Conservation (phyloP, 1,284 basidiomycete species). For the Cutaneotrichosporon curvatum region DNA sequence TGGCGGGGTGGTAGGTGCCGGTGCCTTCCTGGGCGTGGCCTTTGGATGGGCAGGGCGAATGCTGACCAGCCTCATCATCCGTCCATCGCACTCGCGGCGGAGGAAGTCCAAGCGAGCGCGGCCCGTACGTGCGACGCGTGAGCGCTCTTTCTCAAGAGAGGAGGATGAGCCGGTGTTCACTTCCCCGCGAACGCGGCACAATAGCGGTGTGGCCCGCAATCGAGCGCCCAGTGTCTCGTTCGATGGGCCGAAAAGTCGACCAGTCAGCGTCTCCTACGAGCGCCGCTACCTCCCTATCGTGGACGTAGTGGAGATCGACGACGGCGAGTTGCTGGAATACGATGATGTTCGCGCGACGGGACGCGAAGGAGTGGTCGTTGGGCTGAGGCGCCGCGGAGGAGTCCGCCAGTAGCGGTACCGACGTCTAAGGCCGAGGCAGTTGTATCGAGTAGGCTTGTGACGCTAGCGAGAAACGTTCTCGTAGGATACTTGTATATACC, state of each 20-base stretch:
- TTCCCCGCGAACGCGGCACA: no score
- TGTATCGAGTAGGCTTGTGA: neutral
- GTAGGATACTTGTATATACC: neutral
- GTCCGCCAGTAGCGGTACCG: neutral
- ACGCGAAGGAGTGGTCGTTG: constrained; percentile 23
- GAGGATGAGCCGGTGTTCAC: no score
- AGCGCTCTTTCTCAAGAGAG: no score
- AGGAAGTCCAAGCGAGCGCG: constrained; percentile 1
- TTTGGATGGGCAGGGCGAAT: constrained; percentile 32
- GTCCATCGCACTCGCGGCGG: constrained; percentile 2
- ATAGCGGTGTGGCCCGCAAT: no score
- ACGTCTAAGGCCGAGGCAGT: no score
- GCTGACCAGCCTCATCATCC: constrained; percentile 16
- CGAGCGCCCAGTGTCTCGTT: no score
- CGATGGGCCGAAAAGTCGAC: no score
- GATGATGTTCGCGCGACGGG: constrained; percentile 10
- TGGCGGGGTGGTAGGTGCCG: constrained; percentile 34
- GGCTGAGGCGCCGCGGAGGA: constrained; percentile 15
- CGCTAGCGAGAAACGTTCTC: neutral
- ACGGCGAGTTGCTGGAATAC: constrained; percentile 1
- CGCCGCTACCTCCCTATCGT: constrained; percentile 16
- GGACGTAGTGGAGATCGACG: constrained; percentile 11
- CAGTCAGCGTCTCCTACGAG: constrained; percentile 1
- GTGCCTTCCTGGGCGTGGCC: constrained; percentile 30
- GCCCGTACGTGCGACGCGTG: neutral